Base-by-base conservation (phyloP, 371 early-diverging fungal species). In the Haplosporangium sp. region DNA sequence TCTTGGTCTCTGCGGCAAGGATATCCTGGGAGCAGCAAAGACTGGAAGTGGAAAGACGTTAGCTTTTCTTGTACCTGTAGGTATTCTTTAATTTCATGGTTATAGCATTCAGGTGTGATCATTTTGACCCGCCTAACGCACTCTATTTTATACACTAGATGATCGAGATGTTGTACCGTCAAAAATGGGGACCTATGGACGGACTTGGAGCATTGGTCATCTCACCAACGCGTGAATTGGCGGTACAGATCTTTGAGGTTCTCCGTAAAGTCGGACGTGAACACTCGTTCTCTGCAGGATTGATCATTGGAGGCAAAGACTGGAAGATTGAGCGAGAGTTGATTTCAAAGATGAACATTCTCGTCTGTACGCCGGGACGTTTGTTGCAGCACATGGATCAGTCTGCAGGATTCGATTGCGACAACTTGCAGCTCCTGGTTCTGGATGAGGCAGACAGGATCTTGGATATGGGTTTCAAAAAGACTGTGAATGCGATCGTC, bases 41-140 rank as follows among this genome's bases (percentile, higher is more conserved):
- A 99, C 99, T 0, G 99, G 99, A n/a, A 95, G 96, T 42, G 99
- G 99, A 47, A 99, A 99, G 82, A 99, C 99, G 0, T 85, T 99
- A 23, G 95, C 97, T 5, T 99, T 99, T 82, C 75, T 99, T n/a
- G 85, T 99, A 45, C 99, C 98, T 53, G 94, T 96, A 89, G 71
- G 87, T 71, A 40, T 53, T 8, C 21, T 16, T 23, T 43, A 20
- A 10, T 40, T 21, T 3, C n/a, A n/a, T 23, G 13, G 9, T 40
- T 29, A 29, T 29, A 29, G 29, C 29, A 29, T 29, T 4, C 29
- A 29, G 2, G 29, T 4, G 29, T 29, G 29, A 29, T 29, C 29
- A 29, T 29, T 29, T 29, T 29, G 29, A 29, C 29, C 29, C 29
- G 29, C 29, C 29, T 29, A 29, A 29, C 29, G 4, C 29, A 29